These are phyloP conservation scores for Pyrrhoderma noxium DNA, from an alignment of 1,284 basidiomycete genomes.

Conservation along the genomic window DNA sequence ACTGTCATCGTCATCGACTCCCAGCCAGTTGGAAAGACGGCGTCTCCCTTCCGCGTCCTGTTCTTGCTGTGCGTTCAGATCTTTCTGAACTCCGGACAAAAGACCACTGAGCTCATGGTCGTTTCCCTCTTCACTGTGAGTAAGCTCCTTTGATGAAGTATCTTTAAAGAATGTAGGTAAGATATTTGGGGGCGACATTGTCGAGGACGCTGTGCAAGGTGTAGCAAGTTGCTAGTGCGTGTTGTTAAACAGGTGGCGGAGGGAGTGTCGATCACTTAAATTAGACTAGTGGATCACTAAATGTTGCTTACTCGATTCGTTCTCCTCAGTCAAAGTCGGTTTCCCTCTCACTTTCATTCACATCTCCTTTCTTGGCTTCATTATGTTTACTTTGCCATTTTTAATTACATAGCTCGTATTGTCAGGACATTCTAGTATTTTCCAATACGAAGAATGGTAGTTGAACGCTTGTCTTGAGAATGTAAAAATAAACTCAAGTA, in stretches of 20 bases:
- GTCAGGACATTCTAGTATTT: no score
- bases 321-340: not conserved
- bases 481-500: no score
- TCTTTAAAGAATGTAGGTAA: constrained; percentile 3
- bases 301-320: not conserved
- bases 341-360: no score
- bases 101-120: constrained; percentile 16
- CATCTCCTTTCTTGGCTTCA: no score
- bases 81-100: constrained; percentile 11
- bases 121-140: constrained; percentile 1
- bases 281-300: not conserved
- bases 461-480: no score
- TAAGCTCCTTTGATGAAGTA: not conserved
- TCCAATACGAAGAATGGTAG: no score
- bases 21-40: not conserved
- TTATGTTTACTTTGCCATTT: no score
- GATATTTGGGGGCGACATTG: not conserved
- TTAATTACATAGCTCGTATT: no score
- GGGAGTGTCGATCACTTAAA: constrained; percentile 9
- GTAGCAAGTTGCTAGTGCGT: no score
- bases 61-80: not conserved
- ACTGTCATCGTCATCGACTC: not conserved
- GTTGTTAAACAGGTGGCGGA: not conserved
- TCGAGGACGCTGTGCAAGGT: not conserved
- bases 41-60: not conserved